phyloP scores from a whole-genome alignment of 495 filamentous ascomycete species.

The Lepraria neglecta region DNA sequence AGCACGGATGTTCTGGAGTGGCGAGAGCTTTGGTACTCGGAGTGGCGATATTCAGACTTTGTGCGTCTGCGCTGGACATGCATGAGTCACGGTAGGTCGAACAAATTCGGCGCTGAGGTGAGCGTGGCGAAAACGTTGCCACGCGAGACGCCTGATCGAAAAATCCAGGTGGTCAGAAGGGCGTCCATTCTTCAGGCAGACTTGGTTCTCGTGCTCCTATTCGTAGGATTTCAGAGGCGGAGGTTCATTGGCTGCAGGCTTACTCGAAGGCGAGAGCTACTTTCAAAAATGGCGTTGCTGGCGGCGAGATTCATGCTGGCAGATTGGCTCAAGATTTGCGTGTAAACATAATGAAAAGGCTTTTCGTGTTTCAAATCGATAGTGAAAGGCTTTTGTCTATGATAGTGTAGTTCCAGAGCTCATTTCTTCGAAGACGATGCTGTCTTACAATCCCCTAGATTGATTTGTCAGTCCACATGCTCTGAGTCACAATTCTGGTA shows the following conservation, averaged over 20 bases:
- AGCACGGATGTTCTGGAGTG: not conserved
- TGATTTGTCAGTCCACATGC: not conserved
- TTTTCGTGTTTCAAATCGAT: not conserved
- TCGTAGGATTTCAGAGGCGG: not conserved
- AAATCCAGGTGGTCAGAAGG: not conserved
- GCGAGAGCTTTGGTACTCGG: not conserved
- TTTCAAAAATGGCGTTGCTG: not conserved
- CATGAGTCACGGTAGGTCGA: not conserved
- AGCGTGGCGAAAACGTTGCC: not conserved
- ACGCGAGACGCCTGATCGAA: not conserved
- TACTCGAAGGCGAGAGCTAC: not conserved
- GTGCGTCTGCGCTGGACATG: not conserved
- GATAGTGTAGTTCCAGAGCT: not conserved
- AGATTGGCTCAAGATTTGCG: not conserved
- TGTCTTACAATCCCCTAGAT: constrained; percentile 18
- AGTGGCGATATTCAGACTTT: no score
- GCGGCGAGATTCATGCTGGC: not conserved
- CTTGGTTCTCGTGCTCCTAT: not conserved
- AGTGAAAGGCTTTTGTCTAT: not conserved
- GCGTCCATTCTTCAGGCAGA: not conserved
- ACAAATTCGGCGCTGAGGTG: not conserved
- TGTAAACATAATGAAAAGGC: not conserved
- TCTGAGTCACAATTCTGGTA: not conserved
- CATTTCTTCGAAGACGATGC: constrained; percentile 15
- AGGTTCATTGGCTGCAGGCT: not conserved